Evolutionary conservation across 192 early-diverging fungal species (phyloP).

Genomic region (Funneliformis geosporum): DNA sequence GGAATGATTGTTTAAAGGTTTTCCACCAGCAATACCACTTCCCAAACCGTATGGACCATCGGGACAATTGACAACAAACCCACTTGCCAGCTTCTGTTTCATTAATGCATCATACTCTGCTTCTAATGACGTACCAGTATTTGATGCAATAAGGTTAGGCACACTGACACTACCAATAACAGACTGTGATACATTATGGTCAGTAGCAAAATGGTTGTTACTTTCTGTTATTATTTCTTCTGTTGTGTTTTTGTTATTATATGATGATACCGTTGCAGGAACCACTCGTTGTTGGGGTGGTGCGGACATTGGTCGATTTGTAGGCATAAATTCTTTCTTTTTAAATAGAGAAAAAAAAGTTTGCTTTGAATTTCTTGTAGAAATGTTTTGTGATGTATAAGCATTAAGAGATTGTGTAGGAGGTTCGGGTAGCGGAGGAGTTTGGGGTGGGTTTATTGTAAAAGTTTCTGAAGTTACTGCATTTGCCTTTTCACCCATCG

Average conservation of each 20-base stretch:
- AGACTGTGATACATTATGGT: slow-evolving; percentile 3
- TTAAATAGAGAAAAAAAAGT: slow-evolving; percentile 23
- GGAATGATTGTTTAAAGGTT: neutral
- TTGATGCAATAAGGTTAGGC: slow-evolving; percentile 15
- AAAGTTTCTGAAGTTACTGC: neutral
- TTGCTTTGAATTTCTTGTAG: neutral
- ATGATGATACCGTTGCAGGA: neutral
- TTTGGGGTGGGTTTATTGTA: neutral
- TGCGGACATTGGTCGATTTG: neutral
- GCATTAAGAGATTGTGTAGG: neutral
- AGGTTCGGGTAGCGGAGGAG: no score
- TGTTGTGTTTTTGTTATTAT: slow-evolving; percentile 1
- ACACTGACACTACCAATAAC: slow-evolving; percentile 20
- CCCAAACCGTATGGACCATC: neutral
- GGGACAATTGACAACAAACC: neutral
- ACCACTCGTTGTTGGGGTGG: slow-evolving; percentile 9
- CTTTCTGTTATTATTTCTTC: neutral
- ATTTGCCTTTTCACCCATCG: neutral
- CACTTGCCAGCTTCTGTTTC: neutral
- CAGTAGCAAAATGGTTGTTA: slow-evolving; percentile 12
- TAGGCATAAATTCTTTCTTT: slow-evolving; percentile 6
- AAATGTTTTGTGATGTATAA: neutral
- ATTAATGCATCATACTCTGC: slow-evolving; percentile 21
- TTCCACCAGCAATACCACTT: neutral
- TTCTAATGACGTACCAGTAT: neutral